A percentile compares a stretch with the other conserved stretches of the same genome.
Evolutionary conservation across 352 stramenopile genomes (phyloP).

Genomic region (Phytophthora palmivora): DNA sequence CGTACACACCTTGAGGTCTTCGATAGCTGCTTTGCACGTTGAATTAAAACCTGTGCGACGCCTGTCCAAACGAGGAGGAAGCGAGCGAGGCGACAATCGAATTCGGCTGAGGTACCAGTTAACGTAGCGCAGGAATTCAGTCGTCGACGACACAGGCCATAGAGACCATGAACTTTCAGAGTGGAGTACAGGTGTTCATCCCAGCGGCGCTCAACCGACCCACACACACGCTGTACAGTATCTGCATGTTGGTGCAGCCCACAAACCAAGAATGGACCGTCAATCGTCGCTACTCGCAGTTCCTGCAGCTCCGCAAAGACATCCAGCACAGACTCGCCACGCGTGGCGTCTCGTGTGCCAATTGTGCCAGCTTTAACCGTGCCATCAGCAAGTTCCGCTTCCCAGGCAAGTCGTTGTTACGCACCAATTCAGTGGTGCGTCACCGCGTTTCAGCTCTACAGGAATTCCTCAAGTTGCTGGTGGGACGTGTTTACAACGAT

Average conservation of each 20-base stretch:
- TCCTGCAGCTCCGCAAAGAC: conserved; percentile 80
- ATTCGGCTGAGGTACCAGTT: conserved; percentile 15
- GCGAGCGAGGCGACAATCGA: conserved; percentile 6
- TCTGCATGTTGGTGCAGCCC: conserved; percentile 82
- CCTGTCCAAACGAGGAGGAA: conserved; percentile 19
- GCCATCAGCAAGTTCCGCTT: conserved; percentile 72
- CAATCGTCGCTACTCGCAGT: conserved; percentile 89
- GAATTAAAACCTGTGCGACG: conserved; percentile 23
- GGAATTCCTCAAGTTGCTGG: conserved; percentile 77
- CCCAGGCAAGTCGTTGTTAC: conserved; percentile 70
- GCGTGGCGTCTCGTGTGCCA: conserved; percentile 54
- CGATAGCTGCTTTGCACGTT: conserved; percentile 16
- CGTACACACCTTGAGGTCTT: conserved; percentile 30
- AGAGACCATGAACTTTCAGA: conserved; percentile 39
- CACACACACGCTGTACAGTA: conserved; percentile 87
- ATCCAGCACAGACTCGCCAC: conserved; percentile 55
- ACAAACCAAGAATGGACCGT: conserved; percentile 85
- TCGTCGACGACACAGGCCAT: not conserved
- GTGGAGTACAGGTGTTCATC: conserved; percentile 83
- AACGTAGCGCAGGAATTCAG: conserved; percentile 19
- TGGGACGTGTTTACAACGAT: conserved; percentile 74
- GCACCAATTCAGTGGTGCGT: conserved; percentile 77
- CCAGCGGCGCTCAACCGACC: conserved; percentile 83
- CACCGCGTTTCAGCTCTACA: conserved; percentile 72
- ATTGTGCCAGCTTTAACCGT: conserved; percentile 70